phyloP scores from a whole-genome alignment of 2,329 filamentous ascomycete genomes.

The Xylariaceae sp. region DNA sequence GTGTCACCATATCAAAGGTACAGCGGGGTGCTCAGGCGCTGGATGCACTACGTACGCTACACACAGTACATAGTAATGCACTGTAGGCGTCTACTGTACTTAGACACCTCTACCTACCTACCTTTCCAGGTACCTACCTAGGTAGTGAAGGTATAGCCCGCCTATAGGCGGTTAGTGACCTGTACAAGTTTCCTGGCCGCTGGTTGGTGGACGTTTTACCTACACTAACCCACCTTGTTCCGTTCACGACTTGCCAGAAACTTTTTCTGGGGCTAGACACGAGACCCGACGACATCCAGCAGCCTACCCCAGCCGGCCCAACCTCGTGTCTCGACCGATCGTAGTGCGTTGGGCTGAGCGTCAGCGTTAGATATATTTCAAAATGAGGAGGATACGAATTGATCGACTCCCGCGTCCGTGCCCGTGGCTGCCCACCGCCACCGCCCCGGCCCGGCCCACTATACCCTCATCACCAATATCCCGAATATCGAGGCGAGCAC shows the following conservation, averaged over 20 bases:
- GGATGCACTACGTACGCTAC: too few relatives aligned
- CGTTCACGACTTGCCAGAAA: slow-evolving; percentile 21
- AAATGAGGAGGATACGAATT: slow-evolving; percentile 58
- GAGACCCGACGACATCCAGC: slow-evolving; percentile 20
- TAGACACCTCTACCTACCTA: too few relatives aligned
- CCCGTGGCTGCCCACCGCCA: slow-evolving; percentile 46
- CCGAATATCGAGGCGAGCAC: slow-evolving; percentile 17
- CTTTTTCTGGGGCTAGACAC: slow-evolving; percentile 30
- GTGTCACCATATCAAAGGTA: too few relatives aligned
- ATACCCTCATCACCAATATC: slow-evolving; percentile 33
- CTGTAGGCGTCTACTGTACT: too few relatives aligned
- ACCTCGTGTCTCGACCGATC: slow-evolving; percentile 22
- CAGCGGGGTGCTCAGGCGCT: too few relatives aligned
- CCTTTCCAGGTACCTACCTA: too few relatives aligned
- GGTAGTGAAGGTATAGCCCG: too few relatives aligned
- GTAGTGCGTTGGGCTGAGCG: slow-evolving; percentile 24
- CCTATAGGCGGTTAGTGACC: too few relatives aligned
- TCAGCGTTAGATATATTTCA: slow-evolving; percentile 13
- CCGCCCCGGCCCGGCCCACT: slow-evolving; percentile 39
- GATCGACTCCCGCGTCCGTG: slow-evolving; percentile 56
- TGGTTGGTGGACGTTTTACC: not conserved
- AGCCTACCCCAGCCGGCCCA: slow-evolving; percentile 18
- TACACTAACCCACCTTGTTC: not conserved
- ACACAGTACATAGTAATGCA: too few relatives aligned
- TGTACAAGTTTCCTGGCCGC: not conserved